Conservation (phyloP, 1,284 basidiomycete genomes). For the Pseudozyma sp. region DNA sequence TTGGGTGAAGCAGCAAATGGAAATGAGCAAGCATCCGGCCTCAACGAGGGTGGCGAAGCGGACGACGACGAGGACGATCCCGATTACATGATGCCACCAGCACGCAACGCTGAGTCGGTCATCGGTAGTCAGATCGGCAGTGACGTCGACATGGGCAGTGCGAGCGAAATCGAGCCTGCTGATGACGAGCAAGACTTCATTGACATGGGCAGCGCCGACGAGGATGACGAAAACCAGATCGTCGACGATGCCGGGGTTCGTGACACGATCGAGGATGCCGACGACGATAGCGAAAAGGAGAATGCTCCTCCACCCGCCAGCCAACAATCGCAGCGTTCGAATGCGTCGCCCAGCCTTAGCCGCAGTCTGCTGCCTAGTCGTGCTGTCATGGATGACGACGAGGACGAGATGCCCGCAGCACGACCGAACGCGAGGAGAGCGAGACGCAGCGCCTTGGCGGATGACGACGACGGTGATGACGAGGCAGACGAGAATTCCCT, state of each 20-base stretch:
- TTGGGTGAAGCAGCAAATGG: slow-evolving; percentile 10
- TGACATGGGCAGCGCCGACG: slow-evolving; percentile 29
- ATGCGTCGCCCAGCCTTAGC: slow-evolving; percentile 22
- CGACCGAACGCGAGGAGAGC: slow-evolving; percentile 21
- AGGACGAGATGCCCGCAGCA: slow-evolving; percentile 41
- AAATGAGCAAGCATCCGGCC: slow-evolving; percentile 1
- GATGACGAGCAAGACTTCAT: slow-evolving; percentile 31
- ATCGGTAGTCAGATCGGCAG: slow-evolving; percentile 23
- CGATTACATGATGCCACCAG: slow-evolving; percentile 38
- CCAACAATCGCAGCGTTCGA: slow-evolving; percentile 28
- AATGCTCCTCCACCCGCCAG: slow-evolving; percentile 50
- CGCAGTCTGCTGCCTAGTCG: slow-evolving; percentile 24
- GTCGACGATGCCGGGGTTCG: slow-evolving; percentile 6
- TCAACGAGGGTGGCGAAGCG: slow-evolving; percentile 9
- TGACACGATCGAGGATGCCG: slow-evolving; percentile 27
- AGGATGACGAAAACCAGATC: slow-evolving; percentile 18
- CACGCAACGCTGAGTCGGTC: slow-evolving; percentile 38
- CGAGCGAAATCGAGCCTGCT: slow-evolving; percentile 33
- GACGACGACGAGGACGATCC: slow-evolving; percentile 46
- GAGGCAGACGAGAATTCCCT: slow-evolving; percentile 27
- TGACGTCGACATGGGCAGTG: slow-evolving; percentile 48
- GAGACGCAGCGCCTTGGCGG: slow-evolving; percentile 34
- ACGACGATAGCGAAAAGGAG: slow-evolving; percentile 60
- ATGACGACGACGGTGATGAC: slow-evolving; percentile 46
- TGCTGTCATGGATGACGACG: slow-evolving; percentile 48